Evolutionary conservation across 2,329 filamentous ascomycete genomes (phyloP), one percentile per base, ranked within the genome.

Genomic region (Trichoderma harzianum): DNA sequence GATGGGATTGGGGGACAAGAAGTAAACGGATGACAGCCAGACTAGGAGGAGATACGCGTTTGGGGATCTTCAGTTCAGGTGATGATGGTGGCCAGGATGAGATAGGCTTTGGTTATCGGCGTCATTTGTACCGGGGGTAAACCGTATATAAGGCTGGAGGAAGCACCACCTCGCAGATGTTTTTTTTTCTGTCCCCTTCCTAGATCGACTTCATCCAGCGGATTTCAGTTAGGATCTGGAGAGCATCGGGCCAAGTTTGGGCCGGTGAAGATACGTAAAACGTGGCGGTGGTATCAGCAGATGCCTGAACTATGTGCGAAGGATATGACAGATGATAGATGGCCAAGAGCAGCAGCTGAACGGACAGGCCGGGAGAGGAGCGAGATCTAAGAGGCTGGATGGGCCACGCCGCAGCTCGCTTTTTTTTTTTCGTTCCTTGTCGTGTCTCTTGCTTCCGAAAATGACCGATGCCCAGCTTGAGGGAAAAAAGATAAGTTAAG

Each of bases 91-190:
- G 81, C 82, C 76, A 87, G 82, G 79, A 86, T 83, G 77, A 88
- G 86, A 88, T 88, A 87, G 86, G 86, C 83, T 80, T 83, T 82
- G 82, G 83, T 86, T 86, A 86, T 87, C 83, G 82, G 83, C 83
- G 86, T 88, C 86, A 89, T 88, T 72, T 85, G 82, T 75, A 65
- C 70, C 63, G 58, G 63, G 82, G 51, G 82, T 36, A 58, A 36
- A 12, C 47, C 39, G 57, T 58, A 34, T 69, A 68, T 67, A 71
- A 67, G 39, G 24, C 32, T 34, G 32, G 36, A 57, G 64, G 34
- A 26, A 34, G 30, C 34, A 43, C 70, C 61, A 61, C 32, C 43
- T 67, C 51, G 51, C 30, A 21, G 26, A 21, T 11, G 16, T 11
- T 61, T 57, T 58, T 30, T 21, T 51, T 47, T 53, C 24, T 43